phyloP scores from a whole-genome alignment of 164 flowering plant species.

The Vitis rotundifolia region DNA sequence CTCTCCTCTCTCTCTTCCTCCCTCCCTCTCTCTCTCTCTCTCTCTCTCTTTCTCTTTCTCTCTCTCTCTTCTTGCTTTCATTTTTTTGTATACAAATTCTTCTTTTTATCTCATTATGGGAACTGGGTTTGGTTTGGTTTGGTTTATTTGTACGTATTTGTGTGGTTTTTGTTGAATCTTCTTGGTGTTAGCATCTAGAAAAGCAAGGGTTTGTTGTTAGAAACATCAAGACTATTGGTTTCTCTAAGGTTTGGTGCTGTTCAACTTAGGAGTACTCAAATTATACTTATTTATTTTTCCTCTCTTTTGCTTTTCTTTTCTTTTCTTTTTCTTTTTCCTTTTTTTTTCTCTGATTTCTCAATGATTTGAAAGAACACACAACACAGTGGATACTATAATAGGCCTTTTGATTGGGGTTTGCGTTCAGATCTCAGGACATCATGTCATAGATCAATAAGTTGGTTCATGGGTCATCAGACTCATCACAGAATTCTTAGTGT shows the following conservation, averaged over 20 bases:
- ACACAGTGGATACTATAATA: not conserved
- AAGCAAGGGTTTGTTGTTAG: not conserved
- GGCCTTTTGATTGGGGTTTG: constrained; percentile 16
- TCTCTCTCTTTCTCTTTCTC: not conserved
- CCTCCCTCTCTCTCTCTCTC: constrained; percentile 17
- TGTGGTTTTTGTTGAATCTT: constrained; percentile 23
- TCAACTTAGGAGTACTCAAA: not conserved
- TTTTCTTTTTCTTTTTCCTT: not conserved
- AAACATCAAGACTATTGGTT: not conserved
- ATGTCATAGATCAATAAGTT: constrained; percentile 2
- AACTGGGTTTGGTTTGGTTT: constrained; percentile 1
- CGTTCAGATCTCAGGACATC: constrained; percentile 1
- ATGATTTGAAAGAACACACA: not conserved
- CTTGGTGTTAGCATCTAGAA: constrained; percentile 14
- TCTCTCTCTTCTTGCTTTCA: too few relatives aligned
- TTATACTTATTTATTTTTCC: constrained; percentile 45
- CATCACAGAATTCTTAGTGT: not conserved
- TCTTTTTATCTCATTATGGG: not conserved
- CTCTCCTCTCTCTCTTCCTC: constrained; percentile 23
- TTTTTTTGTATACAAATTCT: too few relatives aligned
- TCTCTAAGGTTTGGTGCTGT: constrained; percentile 9
- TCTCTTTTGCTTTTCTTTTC: not conserved
- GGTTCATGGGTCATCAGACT: not conserved
- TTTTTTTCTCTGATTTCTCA: not conserved
- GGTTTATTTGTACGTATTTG: constrained; percentile 4